Conservation (phyloP, 257 asterid genomes). For the Prunella vulgaris region DNA sequence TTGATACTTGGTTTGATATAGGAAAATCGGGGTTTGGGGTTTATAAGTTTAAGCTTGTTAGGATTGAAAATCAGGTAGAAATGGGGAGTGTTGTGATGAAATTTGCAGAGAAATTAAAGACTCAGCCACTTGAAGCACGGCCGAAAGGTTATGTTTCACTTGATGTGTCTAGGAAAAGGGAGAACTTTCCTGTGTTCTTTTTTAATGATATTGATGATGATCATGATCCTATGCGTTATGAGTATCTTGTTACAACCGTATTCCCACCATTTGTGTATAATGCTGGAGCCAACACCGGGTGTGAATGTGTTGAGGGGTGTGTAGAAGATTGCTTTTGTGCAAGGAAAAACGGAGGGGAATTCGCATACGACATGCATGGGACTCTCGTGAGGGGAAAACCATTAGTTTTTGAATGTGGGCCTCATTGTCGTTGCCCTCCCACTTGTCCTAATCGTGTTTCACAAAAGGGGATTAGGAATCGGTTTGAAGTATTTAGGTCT, state of each 20-base stretch:
- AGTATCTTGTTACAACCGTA: constrained; percentile 42
- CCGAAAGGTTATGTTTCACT: constrained; percentile 54
- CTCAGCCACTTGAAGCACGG: constrained; percentile 47
- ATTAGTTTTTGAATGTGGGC: constrained; percentile 64
- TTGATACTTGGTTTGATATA: constrained; percentile 66
- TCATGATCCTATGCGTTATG: constrained; percentile 48
- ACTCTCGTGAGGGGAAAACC: constrained; percentile 67
- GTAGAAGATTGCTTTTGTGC: constrained; percentile 49
- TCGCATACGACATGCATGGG: constrained; percentile 57
- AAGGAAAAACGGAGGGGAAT: constrained; percentile 63
- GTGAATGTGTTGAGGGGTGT: constrained; percentile 59
- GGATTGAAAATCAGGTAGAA: constrained; percentile 61
- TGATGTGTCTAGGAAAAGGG: constrained; percentile 60
- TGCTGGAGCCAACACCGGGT: constrained; percentile 41
- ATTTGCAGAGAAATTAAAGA: constrained; percentile 45
- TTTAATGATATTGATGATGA: constrained; percentile 62
- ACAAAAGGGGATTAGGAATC: constrained; percentile 62
- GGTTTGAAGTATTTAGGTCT: constrained; percentile 81
- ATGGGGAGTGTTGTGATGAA: constrained; percentile 66
- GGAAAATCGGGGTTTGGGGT: constrained; percentile 86
- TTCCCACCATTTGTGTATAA: constrained; percentile 46
- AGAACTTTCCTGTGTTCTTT: constrained; percentile 52
- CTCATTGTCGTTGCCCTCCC: constrained; percentile 64
- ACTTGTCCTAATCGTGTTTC: constrained; percentile 59
- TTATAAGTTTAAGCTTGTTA: constrained; percentile 62